Base-by-base conservation (phyloP, 768 basidiomycete genomes). In the Leccinum rimulosum region DNA sequence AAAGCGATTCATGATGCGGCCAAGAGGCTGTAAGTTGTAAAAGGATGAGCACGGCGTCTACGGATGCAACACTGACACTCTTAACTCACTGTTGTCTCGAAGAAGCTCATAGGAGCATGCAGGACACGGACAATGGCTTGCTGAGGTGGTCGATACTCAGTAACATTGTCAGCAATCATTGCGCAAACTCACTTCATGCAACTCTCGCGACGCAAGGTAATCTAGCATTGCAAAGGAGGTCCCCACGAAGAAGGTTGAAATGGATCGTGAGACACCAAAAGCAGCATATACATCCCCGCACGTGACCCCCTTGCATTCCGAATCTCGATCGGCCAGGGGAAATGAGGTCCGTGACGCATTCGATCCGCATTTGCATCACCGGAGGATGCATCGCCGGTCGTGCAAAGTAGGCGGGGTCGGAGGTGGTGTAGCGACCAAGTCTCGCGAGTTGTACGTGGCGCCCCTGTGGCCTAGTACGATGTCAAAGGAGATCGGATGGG, bases 1-100 rank as follows among this genome's bases (percentile, higher is more conserved):
- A 71, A 97, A 92, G 14, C 93, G 84, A 71, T 95, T 95, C 84
- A 93, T 88, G 61, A 97, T 91, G 11, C 92, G 84, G 15, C 94
- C 94, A 19, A 91, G 79, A 6, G 91, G 91, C 80, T 87, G 65
- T 66, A 59, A 50, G 60, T 27, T 31, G 57, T 59, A 61, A 55
- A 22, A 22, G 47, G 25, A 47, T 58, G 25, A 27, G 10, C 4
- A 40, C 11, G 17, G 33, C 2, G 9, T 15, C 14, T 10, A 28
- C 30, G 11, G 11, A 48, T 31, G 2, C 17, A 10, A 45, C 30
- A 19, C 9, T 3, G 17, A 38, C 33, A 27, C 3, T 48, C 35
- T 43, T 48, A 22, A 66, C 78, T 65, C 66, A 87, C 86, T 5
- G 89, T 91, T 2, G 87, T 93, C 68, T 95, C 94, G 67, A 93